Conservation (phyloP, 2,329 filamentous ascomycete species). For the Diaporthe citri region DNA sequence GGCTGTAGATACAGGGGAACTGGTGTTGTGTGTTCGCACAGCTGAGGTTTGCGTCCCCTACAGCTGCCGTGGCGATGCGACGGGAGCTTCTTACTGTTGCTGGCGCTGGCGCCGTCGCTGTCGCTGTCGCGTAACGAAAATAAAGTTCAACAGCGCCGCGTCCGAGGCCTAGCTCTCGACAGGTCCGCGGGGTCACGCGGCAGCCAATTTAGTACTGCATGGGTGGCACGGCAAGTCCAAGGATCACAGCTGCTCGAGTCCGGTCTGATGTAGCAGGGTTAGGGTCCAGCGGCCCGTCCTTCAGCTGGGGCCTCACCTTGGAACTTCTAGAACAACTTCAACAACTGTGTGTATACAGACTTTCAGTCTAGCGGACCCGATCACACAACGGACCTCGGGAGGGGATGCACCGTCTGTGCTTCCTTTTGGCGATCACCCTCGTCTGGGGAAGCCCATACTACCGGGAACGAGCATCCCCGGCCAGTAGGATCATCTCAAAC, state of each 20-base stretch:
- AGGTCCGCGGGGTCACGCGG: constrained; percentile 27
- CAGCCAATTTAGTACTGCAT: constrained; percentile 4
- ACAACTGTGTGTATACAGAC: neutral
- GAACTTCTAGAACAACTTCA: constrained; percentile 15
- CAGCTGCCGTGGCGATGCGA: neutral
- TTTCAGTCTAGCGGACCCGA: neutral
- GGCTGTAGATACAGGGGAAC: neutral
- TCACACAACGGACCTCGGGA: constrained; percentile 2
- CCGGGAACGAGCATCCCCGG: constrained; percentile 17
- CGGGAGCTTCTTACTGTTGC: neutral
- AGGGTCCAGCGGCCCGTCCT: neutral
- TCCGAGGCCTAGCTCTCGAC: constrained; percentile 9
- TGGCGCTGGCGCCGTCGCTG: neutral
- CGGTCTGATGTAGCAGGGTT: neutral
- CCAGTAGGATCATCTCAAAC: constrained; percentile 7
- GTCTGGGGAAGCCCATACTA: neutral
- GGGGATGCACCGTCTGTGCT: constrained; percentile 29
- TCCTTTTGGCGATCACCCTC: constrained; percentile 4
- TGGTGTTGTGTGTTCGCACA: neutral
- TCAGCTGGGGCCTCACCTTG: neutral
- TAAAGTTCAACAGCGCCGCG: constrained; percentile 15
- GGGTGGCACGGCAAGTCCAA: neutral
- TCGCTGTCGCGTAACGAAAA: constrained; percentile 22
- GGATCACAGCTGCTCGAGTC: neutral
- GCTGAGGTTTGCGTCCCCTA: neutral